A percentile compares a stretch with the other conserved stretches of the same genome.
phyloP scores from a whole-genome alignment of 495 filamentous ascomycete genomes.

The Venustampulla echinocandica region DNA sequence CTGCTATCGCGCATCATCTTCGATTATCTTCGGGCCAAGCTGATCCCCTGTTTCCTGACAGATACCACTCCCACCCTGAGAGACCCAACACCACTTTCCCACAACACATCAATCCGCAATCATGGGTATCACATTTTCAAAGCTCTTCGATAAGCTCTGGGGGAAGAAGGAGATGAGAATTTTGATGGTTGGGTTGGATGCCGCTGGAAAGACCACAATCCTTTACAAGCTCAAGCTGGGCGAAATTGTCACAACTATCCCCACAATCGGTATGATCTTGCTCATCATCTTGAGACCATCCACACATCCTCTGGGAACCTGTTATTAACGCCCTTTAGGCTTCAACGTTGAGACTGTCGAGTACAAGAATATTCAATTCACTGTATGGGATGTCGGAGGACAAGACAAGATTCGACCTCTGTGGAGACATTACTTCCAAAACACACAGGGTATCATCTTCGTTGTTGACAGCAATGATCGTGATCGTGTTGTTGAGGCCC shows the following conservation, averaged over 20 bases:
- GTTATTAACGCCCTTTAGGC: constrained; percentile 42
- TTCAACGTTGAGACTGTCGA: constrained; percentile 99
- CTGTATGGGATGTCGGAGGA: constrained; percentile 99
- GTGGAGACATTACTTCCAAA: constrained; percentile 99
- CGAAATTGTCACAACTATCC: constrained; percentile 99
- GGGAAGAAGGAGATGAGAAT: constrained; percentile 99
- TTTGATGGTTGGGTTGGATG: constrained; percentile 98
- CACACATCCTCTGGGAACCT: not conserved
- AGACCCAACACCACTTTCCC: constrained; percentile 20
- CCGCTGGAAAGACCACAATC: constrained; percentile 99
- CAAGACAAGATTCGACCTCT: constrained; percentile 99
- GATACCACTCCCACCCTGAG: constrained; percentile 27
- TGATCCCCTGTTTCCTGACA: constrained; percentile 19
- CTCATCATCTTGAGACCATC: constrained; percentile 17
- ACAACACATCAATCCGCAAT: constrained; percentile 42
- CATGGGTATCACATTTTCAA: constrained; percentile 94
- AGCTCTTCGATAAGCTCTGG: constrained; percentile 89
- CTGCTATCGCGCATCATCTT: not conserved
- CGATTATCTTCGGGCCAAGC: constrained; percentile 1
- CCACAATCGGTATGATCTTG: constrained; percentile 81
- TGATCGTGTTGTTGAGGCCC: constrained; percentile 97
- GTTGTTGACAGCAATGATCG: constrained; percentile 99
- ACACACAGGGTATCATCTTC: constrained; percentile 99
- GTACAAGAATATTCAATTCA: constrained; percentile 99
- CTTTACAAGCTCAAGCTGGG: constrained; percentile 99